These are phyloP conservation scores for Abrus pulchellus DNA, from an alignment of 306 rosid genomes.

Conservation along the genomic window DNA sequence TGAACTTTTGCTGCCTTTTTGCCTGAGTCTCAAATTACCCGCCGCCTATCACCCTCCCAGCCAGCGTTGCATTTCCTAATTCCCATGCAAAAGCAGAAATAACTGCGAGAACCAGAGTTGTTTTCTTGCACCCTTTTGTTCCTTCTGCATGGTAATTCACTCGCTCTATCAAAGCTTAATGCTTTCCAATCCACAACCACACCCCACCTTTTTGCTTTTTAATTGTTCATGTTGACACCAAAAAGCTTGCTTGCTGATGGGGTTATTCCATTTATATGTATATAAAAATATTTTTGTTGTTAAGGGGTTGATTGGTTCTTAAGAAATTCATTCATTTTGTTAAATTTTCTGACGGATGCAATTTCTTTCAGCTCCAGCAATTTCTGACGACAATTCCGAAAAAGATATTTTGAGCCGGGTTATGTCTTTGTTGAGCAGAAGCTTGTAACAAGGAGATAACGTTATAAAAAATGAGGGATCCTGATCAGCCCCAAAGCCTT, in stretches of 20 bases:
- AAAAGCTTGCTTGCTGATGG: slow-evolving; percentile 58
- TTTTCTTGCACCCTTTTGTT: slow-evolving; percentile 51
- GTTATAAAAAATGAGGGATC: slow-evolving; percentile 70
- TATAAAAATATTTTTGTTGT: background rate
- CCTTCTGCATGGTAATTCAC: slow-evolving; percentile 64
- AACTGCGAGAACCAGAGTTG: slow-evolving; percentile 30
- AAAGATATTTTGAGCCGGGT: slow-evolving; percentile 45
- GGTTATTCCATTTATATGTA: slow-evolving; percentile 60
- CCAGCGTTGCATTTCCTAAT: slow-evolving; percentile 30
- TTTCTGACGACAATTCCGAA: slow-evolving; percentile 54
- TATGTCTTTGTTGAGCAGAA: slow-evolving; percentile 55
- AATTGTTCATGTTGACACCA: slow-evolving; percentile 9
- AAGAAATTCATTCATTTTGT: slow-evolving; percentile 29
- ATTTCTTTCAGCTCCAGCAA: slow-evolving; percentile 57
- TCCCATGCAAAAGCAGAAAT: slow-evolving; percentile 18
- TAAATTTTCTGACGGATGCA: slow-evolving; percentile 23
- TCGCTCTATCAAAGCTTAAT: slow-evolving; percentile 18
- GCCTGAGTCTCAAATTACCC: slow-evolving; percentile 60
- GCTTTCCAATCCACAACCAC: background rate
- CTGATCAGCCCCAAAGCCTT: slow-evolving; percentile 49
- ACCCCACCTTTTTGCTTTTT: slow-evolving; percentile 17
- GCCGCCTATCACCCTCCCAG: slow-evolving; percentile 37
- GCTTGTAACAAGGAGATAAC: slow-evolving; percentile 55
- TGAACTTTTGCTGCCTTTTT: slow-evolving; percentile 81
- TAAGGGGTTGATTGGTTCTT: background rate